Base-by-base conservation (phyloP, 2,329 filamentous ascomycete genomes). In the Fusarium continuum region DNA sequence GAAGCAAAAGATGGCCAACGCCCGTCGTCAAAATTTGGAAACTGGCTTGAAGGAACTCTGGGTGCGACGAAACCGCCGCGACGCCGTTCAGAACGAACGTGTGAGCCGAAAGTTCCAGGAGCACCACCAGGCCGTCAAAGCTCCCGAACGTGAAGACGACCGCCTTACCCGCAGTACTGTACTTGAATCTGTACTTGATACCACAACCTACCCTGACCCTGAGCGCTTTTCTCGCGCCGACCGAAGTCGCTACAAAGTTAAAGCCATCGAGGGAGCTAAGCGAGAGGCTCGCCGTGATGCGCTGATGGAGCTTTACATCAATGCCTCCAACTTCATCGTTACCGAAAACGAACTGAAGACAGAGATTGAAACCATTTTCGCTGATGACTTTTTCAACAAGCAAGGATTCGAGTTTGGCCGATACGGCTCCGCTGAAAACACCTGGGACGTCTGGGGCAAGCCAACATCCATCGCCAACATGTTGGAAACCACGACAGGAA, bases 271-370 rank as follows among this genome's bases (percentile, higher is more conserved):
- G 48, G 65, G 51, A 11, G 43, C 67, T 9, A 87, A 88, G 73
- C 80, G 82, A 36, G 82, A 88, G 55, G 81, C 83, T 48, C 85
- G 90, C 45, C 83, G 85, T 59, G 87, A 94, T 65, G 85, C 89
- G 14, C 79, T 99, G 25, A 92, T 97, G 77, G 88, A 91, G 55
- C 84, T 99, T 11, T 99, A 99, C 78, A 91, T 95, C 79, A 91
- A 93, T 69, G 93, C 95, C 6, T 86, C 90, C 22, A 81, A 86
- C 32, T 99, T 98, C 78, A 97, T 99, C 73, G 88, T 92, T 16
- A 88, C 85, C 20, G 93, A 96, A 74, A 79, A 83, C 45, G 89
- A 96, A 74, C 84, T 99, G 28, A 85, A 91, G 68, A 81, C 82
- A 14, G 85, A 88, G 65, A 88, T 97, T 53, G 90, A 96, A 19